Percentiles rank a stretch among this genome's conserved stretches.
These are phyloP conservation scores for Elaeis guineensis DNA, from an alignment of 176 grass and related monocot species.

Conservation along the genomic window DNA sequence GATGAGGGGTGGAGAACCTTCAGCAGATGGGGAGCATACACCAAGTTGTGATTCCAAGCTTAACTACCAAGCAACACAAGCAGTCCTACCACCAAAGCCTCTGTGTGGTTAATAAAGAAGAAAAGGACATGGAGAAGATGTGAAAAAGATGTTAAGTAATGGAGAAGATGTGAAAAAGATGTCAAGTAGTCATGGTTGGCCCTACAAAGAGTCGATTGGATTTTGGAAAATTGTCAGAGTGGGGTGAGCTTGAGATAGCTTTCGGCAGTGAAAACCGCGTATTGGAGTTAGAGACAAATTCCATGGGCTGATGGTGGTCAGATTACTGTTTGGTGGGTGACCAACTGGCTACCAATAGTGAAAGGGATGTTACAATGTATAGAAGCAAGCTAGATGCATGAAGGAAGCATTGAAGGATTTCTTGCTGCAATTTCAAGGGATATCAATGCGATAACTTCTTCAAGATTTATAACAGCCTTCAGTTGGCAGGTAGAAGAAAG, in stretches of 20 bases:
- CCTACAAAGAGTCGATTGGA: background rate
- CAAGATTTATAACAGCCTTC: too few relatives aligned
- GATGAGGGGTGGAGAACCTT: slow-evolving; percentile 29
- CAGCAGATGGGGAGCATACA: slow-evolving; percentile 21
- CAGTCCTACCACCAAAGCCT: background rate
- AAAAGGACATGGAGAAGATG: background rate
- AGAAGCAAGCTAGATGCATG: too few relatives aligned
- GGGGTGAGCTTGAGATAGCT: slow-evolving; percentile 1
- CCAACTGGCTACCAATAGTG: too few relatives aligned
- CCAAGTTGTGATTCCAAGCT: slow-evolving; percentile 37
- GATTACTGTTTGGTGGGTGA: too few relatives aligned
- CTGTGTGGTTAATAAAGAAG: background rate
- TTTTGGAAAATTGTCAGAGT: slow-evolving; percentile 3
- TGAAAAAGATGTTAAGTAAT: background rate
- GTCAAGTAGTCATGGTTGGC: slow-evolving; percentile 3
- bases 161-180: background rate
- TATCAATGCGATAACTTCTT: too few relatives aligned
- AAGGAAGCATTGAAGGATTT: too few relatives aligned
- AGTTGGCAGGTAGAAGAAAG: too few relatives aligned
- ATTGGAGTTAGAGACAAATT: slow-evolving; percentile 1
- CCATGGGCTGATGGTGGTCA: background rate
- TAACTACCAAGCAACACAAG: slow-evolving; percentile 27
- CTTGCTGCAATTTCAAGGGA: too few relatives aligned
- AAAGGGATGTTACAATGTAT: too few relatives aligned
- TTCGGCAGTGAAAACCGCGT: background rate